A percentile compares a stretch with the other conserved stretches of the same genome.
Evolutionary conservation across 1,284 basidiomycete genomes (phyloP).

Genomic region (Heliocybe sulcata): DNA sequence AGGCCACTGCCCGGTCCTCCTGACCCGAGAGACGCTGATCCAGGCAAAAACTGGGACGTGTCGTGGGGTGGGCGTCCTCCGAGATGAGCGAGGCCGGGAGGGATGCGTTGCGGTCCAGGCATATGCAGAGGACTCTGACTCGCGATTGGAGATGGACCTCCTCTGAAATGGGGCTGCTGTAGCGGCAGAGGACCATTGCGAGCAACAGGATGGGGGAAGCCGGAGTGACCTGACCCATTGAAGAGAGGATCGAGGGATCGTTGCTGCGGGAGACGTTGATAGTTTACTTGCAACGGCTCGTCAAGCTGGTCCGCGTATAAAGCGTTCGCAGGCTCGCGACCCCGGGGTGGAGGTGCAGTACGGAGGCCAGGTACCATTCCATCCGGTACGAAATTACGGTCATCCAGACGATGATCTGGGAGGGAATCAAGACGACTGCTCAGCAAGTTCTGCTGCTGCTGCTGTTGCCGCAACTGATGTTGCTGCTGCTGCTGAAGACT

Average conservation of each 20-base stretch:
- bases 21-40: constrained; percentile 35
- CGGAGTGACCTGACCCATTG: constrained; percentile 35
- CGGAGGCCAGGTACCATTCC: constrained; percentile 78
- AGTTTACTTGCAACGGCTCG: constrained; percentile 51
- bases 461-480: constrained; percentile 37
- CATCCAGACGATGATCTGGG: constrained; percentile 66
- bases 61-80: constrained; percentile 76
- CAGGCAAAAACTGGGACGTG: constrained; percentile 55
- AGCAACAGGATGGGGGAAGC: constrained; percentile 40
- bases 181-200: constrained; percentile 48
- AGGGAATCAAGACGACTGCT: constrained; percentile 52
- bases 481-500: constrained; percentile 29
- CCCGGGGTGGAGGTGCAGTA: constrained; percentile 51
- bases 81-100: constrained; percentile 77
- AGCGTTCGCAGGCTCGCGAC: constrained; percentile 43
- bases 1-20: constrained; percentile 36
- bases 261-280: constrained; percentile 23
- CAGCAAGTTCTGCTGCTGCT: constrained; percentile 23
- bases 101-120: constrained; percentile 50
- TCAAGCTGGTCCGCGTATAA: constrained; percentile 56
- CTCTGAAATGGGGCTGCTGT: constrained; percentile 60
- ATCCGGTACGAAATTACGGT: constrained; percentile 73
- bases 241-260: constrained; percentile 52
- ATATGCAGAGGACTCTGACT: constrained; percentile 39
- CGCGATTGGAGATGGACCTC: constrained; percentile 56